Base-by-base conservation (phyloP, 140 eudicot genomes). In the Cichorium intybus region DNA sequence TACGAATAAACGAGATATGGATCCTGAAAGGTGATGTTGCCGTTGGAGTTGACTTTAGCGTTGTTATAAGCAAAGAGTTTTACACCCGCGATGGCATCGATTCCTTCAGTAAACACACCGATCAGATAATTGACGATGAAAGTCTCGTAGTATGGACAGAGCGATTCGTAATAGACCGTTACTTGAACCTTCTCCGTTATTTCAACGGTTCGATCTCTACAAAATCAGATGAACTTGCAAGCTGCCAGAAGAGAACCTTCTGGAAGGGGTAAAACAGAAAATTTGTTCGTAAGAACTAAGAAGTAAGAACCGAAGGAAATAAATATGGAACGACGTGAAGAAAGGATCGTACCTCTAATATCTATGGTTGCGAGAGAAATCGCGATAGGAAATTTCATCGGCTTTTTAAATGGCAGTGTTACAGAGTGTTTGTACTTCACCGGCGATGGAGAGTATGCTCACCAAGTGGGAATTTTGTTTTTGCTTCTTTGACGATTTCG, bases 1-100 rank as follows among this genome's bases (percentile, higher is more conserved):
- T 34, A 18, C 0, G 20, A 18, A 15, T 11, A 55, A 73, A 28
- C 78, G 59, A 64, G 60, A 63, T 47, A 20, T 16, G 28, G 56
- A 34, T 4, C 92, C 92, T 85, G 92, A 62, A 96, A 91, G 69
- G 74, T 66, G 80, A 91, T 82, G 88, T 88, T 80, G 35, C 76
- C 75, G 57, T 83, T 74, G 68, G 86, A 16, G 5, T 54, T 37
- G 73, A 88, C 75, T 62, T 83, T 83, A 15, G 99, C 99, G 78
- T 92, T 92, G 2, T 96, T 96, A 47, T 87, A 92, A n/a, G 99
- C 96, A 63, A 59, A 60, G 48, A 92, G 82, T 65, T 85, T 79
- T 5, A 92, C 89, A 59, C 83, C 77, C 63, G 85, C 82, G 59
- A 92, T 81, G 15, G 79, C 75, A 39, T 79, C 80, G 26, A 92